These are phyloP conservation scores for Cucumis cinereus DNA, from an alignment of 306 rosid species.

Conservation along the genomic window DNA sequence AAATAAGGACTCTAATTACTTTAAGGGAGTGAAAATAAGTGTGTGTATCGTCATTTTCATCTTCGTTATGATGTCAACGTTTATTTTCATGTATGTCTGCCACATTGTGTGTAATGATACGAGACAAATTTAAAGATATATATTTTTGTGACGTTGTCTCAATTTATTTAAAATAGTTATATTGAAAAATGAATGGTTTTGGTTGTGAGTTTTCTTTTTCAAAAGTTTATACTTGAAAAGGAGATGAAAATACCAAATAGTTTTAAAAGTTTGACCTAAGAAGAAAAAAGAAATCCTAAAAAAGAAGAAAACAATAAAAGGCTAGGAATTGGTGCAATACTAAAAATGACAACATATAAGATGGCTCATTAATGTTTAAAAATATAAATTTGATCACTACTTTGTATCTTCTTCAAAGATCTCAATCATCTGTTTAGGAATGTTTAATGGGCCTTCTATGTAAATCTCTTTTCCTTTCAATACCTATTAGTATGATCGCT, in stretches of 20 bases:
- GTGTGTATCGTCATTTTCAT: background rate
- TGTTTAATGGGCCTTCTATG: background rate
- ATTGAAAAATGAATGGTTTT: background rate
- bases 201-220: background rate
- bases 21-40: background rate
- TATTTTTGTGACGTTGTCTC: background rate
- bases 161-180: background rate
- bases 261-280: background rate
- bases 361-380: background rate
- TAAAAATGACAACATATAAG: background rate
- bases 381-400: background rate
- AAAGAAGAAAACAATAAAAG: background rate
- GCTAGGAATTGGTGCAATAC: background rate
- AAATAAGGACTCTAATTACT: background rate
- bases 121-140: background rate
- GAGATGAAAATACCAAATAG: background rate
- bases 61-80: background rate
- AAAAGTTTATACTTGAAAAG: background rate
- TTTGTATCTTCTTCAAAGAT: background rate
- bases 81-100: background rate
- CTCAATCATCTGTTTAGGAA: background rate
- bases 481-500: background rate
- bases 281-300: background rate
- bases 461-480: background rate
- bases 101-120: background rate